Percentiles rank a stretch among this genome's conserved stretches.
Conservation (phyloP, 2,329 filamentous ascomycete species). For the Colletotrichum abscissum region DNA sequence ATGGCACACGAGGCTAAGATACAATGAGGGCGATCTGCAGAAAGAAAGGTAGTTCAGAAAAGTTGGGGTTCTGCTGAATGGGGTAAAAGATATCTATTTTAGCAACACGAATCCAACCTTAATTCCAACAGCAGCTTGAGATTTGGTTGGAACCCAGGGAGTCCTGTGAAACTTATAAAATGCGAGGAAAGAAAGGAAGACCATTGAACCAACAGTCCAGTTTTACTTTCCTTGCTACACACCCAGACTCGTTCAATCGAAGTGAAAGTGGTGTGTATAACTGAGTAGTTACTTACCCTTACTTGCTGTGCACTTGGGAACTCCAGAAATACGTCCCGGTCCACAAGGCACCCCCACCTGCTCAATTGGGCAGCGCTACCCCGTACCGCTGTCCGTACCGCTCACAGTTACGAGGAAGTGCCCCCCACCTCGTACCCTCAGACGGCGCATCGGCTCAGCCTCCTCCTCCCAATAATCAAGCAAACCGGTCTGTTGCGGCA, state of each 20-base stretch:
- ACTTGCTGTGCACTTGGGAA: not conserved
- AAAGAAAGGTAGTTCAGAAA: not conserved
- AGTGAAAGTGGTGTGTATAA: not conserved
- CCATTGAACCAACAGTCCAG: not conserved
- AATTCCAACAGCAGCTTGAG: not conserved
- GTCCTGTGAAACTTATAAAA: not conserved
- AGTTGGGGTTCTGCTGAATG: not conserved
- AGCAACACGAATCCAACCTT: not conserved
- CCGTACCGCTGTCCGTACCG: too few species aligned
- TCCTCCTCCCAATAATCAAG: conserved; percentile 6
- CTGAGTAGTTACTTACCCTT: not conserved
- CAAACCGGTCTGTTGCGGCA: not conserved
- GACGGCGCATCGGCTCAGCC: not conserved
- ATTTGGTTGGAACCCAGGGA: not conserved
- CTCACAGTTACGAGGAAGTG: not conserved
- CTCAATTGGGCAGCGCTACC: conserved; percentile 1
- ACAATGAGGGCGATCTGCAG: not conserved
- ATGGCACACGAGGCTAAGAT: not conserved
- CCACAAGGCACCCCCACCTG: not conserved
- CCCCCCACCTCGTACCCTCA: not conserved
- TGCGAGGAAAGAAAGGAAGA: not conserved
- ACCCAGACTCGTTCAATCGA: not conserved
- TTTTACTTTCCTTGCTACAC: not conserved
- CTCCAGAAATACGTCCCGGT: not conserved
- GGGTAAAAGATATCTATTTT: not conserved